Evolutionary conservation across 2,329 filamentous ascomycete species (phyloP).

Genomic region (Lecanosticta acicola): DNA sequence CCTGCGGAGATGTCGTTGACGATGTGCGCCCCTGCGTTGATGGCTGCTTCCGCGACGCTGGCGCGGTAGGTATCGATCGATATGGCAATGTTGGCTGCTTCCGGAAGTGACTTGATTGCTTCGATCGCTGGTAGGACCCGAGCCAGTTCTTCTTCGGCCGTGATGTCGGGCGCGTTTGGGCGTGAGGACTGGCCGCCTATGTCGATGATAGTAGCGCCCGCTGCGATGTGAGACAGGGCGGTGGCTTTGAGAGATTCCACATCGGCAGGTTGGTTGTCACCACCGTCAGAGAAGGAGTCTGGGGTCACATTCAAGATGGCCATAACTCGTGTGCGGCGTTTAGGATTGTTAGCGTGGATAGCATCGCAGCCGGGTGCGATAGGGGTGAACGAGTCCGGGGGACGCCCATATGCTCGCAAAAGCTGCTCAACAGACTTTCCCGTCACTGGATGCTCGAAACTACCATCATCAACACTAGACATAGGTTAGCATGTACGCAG

Average conservation of each 20-base stretch:
- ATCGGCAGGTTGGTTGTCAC: conserved; percentile 51
- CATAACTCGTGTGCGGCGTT: conserved; percentile 73
- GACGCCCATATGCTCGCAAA: conserved; percentile 31
- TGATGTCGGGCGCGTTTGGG: conserved; percentile 64
- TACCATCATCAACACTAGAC: not conserved
- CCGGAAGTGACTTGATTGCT: conserved; percentile 62
- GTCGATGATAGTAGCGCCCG: conserved; percentile 80
- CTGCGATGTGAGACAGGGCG: conserved; percentile 56
- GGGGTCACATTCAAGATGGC: conserved; percentile 91
- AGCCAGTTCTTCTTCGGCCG: conserved; percentile 65
- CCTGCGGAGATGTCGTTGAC: conserved; percentile 94
- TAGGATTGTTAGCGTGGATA: conserved; percentile 53
- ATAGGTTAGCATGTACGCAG: not conserved
- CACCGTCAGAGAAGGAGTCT: conserved; percentile 94
- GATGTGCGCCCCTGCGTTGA: conserved; percentile 77
- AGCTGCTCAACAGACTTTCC: conserved; percentile 31
- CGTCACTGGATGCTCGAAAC: conserved; percentile 28
- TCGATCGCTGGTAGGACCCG: conserved; percentile 76
- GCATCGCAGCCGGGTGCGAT: conserved; percentile 42
- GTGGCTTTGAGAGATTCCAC: conserved; percentile 50
- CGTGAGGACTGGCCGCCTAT: conserved; percentile 90
- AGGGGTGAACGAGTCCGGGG: conserved; percentile 37
- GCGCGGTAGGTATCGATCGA: conserved; percentile 93
- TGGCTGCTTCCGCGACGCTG: conserved; percentile 68
- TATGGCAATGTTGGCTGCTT: conserved; percentile 61